Evolutionary conservation across 2,329 filamentous ascomycete genomes (phyloP).

Genomic region (Pestalotiopsis sp.): DNA sequence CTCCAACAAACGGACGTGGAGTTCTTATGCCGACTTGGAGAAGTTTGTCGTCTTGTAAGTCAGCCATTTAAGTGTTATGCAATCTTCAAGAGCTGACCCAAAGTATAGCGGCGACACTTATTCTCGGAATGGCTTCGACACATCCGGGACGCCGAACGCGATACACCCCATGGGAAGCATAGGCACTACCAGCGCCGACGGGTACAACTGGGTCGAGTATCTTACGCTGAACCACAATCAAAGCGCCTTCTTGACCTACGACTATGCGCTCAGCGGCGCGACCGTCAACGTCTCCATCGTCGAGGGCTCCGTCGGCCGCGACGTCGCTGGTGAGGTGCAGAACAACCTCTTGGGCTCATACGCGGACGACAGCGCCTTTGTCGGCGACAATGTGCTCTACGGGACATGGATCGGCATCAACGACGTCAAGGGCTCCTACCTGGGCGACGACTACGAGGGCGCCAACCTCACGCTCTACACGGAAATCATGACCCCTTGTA

Average conservation of each 20-base stretch:
- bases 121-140: background rate
- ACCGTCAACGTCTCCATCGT: slow-evolving; percentile 53
- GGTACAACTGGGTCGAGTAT: slow-evolving; percentile 33
- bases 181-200: slow-evolving; percentile 46
- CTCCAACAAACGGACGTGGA: background rate
- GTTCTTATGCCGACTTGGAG: background rate
- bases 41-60: background rate
- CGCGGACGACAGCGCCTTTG: slow-evolving; percentile 25
- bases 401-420: slow-evolving; percentile 57
- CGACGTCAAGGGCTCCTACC: slow-evolving; percentile 35
- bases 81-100: background rate
- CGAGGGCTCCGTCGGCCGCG: slow-evolving; percentile 41
- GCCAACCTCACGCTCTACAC: background rate
- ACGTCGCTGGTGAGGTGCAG: background rate
- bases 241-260: slow-evolving; percentile 48
- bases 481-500: slow-evolving; percentile 5
- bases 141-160: background rate
- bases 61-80: background rate
- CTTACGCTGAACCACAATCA: slow-evolving; percentile 47
- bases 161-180: slow-evolving; percentile 60
- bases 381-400: slow-evolving; percentile 41
- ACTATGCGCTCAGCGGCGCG: slow-evolving; percentile 55
- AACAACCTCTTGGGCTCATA: slow-evolving; percentile 38
- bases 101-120: background rate
- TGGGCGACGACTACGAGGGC: background rate